These are phyloP conservation scores for Bryopsis sp. DNA, from an alignment of 139 green algal species.

Conservation along the genomic window DNA sequence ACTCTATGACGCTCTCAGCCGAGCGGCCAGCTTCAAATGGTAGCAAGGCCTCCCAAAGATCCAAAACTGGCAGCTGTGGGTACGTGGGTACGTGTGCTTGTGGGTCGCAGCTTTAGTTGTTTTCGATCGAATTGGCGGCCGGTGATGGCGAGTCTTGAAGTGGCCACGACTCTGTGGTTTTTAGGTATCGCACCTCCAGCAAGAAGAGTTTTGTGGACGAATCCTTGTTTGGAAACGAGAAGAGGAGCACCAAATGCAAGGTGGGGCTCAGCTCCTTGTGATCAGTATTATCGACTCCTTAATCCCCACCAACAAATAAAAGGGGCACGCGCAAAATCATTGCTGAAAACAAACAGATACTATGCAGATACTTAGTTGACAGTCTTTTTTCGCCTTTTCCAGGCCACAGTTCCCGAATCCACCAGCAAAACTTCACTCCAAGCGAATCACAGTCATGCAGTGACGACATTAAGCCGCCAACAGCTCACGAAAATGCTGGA, in stretches of 20 bases:
- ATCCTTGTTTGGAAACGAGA: slow-evolving; percentile 34
- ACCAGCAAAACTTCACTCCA: too few species aligned
- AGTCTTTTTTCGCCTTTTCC: too few species aligned
- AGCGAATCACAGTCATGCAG: too few species aligned
- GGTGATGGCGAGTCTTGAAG: background rate
- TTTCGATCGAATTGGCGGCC: background rate
- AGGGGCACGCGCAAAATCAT: too few species aligned
- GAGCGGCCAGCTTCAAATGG: background rate
- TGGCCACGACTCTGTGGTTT: background rate
- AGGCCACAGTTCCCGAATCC: too few species aligned
- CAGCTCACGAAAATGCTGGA: slow-evolving; percentile 60
- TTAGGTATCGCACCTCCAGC: slow-evolving; percentile 29
- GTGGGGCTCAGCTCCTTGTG: too few species aligned
- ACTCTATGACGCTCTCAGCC: background rate
- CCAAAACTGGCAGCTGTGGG: background rate
- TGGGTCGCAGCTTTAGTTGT: background rate
- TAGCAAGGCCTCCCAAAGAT: background rate
- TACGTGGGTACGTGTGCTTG: background rate
- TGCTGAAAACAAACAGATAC: too few species aligned
- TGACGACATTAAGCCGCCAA: background rate
- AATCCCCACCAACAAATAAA: too few species aligned
- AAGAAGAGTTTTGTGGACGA: slow-evolving; percentile 42
- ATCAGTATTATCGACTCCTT: too few species aligned
- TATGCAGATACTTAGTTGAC: too few species aligned
- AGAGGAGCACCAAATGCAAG: slow-evolving; percentile 22